These are phyloP conservation scores for Pyrus betulifolia DNA, from an alignment of 306 rosid genomes.

Conservation along the genomic window DNA sequence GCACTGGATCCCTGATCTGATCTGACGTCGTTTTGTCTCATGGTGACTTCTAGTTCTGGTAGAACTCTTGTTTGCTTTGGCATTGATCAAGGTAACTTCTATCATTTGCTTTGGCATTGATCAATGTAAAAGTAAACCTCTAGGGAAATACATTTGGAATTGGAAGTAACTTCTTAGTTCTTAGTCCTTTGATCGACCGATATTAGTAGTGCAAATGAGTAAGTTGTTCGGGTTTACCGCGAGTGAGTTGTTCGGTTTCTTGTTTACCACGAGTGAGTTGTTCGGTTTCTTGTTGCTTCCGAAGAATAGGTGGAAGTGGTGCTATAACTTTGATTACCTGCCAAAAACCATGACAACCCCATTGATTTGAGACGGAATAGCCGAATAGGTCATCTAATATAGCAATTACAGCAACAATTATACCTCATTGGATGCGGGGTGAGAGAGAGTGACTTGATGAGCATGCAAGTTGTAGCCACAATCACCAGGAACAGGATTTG, in stretches of 20 bases:
- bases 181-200: too few relatives aligned
- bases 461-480: conserved; percentile 87
- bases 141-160: too few relatives aligned
- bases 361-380: too few relatives aligned
- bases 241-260: background rate
- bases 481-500: conserved; percentile 89
- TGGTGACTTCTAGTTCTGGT: too few relatives aligned
- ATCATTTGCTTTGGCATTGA: too few relatives aligned
- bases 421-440: conserved; percentile 71
- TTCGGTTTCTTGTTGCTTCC: conserved; percentile 18
- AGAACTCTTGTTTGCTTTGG: too few relatives aligned
- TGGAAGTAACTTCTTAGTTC: too few relatives aligned
- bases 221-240: background rate
- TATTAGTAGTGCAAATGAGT: background rate
- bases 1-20: background rate
- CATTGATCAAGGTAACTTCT: too few relatives aligned
- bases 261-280: background rate
- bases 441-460: conserved; percentile 53
- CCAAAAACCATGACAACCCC: background rate
- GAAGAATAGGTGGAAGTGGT: conserved; percentile 52
- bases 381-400: too few relatives aligned
- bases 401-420: too few relatives aligned
- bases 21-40: background rate
- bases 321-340: conserved; percentile 58
- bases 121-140: too few relatives aligned